Base-by-base conservation (phyloP, 306 rosid species). In the Astragalus membranaceus region DNA sequence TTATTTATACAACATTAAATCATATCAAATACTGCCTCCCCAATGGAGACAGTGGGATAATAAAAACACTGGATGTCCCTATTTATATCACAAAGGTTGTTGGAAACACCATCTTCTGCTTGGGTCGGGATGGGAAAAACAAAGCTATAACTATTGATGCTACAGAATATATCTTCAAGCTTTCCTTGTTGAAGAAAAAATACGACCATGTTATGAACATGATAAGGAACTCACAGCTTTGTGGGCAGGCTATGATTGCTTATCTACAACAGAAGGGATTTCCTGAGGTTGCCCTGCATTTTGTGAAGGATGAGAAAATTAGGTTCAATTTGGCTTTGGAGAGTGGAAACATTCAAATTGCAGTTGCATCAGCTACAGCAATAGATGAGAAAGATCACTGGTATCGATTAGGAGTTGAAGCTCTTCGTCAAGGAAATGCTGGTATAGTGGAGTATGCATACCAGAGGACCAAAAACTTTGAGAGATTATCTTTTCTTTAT, bases 271-370 rank as follows among this genome's bases (percentile, higher is more conserved):
- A 89, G 78, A 92, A 89, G 79, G 98, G 98, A 36, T 92, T 86
- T 68, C 98, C 98, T 1, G 98, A 92, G 62, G 93, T 92, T 77
- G 98, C 98, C 30, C 96, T 92, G 60, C 98, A 92, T 84, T 89
- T 92, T 81, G 98, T 89, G 79, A 88, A 88, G 83, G 98, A 92
- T 75, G 98, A 92, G 81, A 89, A 87, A 67, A 88, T 86, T 42
- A 76, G 96, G 69, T 92, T 92, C 80, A 92, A 88, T 74, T 75
- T 92, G 88, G 98, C 98, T 75, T 42, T 92, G 60, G 96, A 89
- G 83, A 92, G 98, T 82, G 98, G 98, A 54, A 92, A 90, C 80
- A 88, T 92, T 84, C 92, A 92, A 75, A 88, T 84, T 58, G 98
- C 96, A 9, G 95, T 89, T 65, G 98, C 95, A 36, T 88, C 98